phyloP scores from a whole-genome alignment of 805 yeast species.

The Groenewaldozyma salmanticensis region DNA sequence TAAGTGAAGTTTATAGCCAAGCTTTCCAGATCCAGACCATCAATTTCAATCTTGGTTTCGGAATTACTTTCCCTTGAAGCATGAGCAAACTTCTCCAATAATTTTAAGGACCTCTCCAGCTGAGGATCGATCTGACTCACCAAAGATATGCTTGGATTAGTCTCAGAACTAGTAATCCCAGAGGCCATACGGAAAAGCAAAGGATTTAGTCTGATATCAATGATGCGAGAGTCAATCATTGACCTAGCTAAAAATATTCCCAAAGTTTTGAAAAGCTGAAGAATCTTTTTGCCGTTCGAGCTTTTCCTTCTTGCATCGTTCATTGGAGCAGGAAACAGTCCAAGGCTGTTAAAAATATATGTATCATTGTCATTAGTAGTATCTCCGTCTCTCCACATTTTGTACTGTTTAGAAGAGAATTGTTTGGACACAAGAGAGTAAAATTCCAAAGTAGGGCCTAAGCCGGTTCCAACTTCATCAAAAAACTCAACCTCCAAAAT shows the following conservation, averaged over 20 bases:
- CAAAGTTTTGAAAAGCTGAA: constrained; percentile 50
- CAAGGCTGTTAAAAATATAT: constrained; percentile 36
- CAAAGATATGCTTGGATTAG: constrained; percentile 26
- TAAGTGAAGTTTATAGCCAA: constrained; percentile 56
- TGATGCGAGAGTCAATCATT: constrained; percentile 73
- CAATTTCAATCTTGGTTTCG: constrained; percentile 19
- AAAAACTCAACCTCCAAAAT: constrained; percentile 77
- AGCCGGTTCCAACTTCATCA: constrained; percentile 91
- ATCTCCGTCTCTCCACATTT: constrained; percentile 55
- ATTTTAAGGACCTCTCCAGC: constrained; percentile 48
- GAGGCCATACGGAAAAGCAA: constrained; percentile 50
- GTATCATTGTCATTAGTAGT: constrained; percentile 12
- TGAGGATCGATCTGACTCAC: constrained; percentile 46
- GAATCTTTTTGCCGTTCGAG: constrained; percentile 33
- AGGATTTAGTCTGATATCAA: constrained; percentile 71
- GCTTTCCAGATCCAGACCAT: constrained; percentile 37
- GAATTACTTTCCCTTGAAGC: not conserved
- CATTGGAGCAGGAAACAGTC: constrained; percentile 70
- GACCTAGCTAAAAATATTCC: constrained; percentile 87
- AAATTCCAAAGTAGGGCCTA: constrained; percentile 93
- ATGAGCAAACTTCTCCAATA: constrained; percentile 33
- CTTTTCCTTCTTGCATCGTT: constrained; percentile 17
- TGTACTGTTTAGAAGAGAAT: constrained; percentile 46
- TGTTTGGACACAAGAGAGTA: constrained; percentile 73
- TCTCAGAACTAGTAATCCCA: constrained; percentile 11